A percentile compares a stretch with the other conserved stretches of the same genome.
phyloP scores from a whole-genome alignment of 2,329 filamentous ascomycete species.

The Pseudogymnoascus sp. region DNA sequence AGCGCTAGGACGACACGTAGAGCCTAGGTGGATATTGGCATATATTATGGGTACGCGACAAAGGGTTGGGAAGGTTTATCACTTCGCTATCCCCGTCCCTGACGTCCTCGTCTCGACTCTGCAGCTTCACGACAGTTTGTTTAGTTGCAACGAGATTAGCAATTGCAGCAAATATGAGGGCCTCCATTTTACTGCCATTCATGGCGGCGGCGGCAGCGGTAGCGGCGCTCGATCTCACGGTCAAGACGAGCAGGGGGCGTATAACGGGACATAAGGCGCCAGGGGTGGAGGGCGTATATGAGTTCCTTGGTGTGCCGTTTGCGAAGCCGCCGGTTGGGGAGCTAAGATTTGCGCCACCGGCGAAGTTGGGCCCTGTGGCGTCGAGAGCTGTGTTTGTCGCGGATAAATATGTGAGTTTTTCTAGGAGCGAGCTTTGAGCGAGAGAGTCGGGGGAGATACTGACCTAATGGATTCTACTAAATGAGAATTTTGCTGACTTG shows the following conservation, averaged over 20 bases:
- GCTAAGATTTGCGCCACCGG: background rate
- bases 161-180: background rate
- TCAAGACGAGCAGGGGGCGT: background rate
- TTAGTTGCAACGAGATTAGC: background rate
- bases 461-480: background rate
- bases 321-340: background rate
- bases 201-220: background rate
- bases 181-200: background rate
- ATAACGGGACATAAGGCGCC: background rate
- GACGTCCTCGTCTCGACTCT: background rate
- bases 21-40: background rate
- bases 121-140: background rate
- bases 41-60: background rate
- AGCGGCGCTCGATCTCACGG: background rate
- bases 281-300: background rate
- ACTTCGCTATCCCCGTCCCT: background rate
- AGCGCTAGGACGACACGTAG: background rate
- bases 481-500: background rate
- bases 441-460: background rate
- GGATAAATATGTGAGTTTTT: background rate
- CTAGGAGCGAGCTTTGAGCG: background rate
- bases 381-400: background rate
- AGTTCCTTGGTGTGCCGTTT: conserved; percentile 10
- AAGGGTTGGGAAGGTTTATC: background rate
- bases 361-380: background rate